phyloP scores from a whole-genome alignment of 257 asterid species.

The Catharanthus roseus region DNA sequence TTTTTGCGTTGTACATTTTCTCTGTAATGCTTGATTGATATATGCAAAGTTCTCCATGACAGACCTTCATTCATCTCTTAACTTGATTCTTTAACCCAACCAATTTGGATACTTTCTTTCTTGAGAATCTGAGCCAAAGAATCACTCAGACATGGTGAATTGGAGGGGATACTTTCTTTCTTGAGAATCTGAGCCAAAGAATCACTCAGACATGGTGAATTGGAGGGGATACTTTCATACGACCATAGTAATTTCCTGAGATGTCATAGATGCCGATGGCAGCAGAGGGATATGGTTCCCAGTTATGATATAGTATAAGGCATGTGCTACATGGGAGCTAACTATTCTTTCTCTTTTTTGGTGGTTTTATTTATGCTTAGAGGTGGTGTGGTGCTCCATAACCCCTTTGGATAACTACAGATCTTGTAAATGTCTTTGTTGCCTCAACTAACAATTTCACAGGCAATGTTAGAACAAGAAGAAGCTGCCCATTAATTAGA shows the following conservation, averaged over 20 bases:
- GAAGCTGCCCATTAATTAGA: not conserved
- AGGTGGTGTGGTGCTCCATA: not conserved
- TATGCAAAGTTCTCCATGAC: too few species aligned
- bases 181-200: not conserved
- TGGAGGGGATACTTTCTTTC: not conserved
- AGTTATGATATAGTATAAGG: not conserved
- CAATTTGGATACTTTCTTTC: not conserved
- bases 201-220: not conserved
- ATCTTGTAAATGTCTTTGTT: not conserved
- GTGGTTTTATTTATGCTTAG: not conserved
- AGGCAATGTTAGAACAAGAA: not conserved
- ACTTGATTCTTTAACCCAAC: not conserved
- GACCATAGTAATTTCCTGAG: not conserved
- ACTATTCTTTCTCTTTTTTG: not conserved
- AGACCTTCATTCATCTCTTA: not conserved
- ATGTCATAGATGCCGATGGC: not conserved
- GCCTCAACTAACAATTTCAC: not conserved
- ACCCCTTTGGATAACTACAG: not conserved
- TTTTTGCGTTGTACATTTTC: too few species aligned
- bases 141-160: not conserved
- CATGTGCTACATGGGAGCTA: conserved; percentile 1
- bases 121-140: not conserved
- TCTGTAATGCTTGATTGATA: too few species aligned
- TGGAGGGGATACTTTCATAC: not conserved
- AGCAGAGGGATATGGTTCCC: not conserved